Conservation (phyloP, 2,329 filamentous ascomycete genomes). For the Coniochaeta sp. region DNA sequence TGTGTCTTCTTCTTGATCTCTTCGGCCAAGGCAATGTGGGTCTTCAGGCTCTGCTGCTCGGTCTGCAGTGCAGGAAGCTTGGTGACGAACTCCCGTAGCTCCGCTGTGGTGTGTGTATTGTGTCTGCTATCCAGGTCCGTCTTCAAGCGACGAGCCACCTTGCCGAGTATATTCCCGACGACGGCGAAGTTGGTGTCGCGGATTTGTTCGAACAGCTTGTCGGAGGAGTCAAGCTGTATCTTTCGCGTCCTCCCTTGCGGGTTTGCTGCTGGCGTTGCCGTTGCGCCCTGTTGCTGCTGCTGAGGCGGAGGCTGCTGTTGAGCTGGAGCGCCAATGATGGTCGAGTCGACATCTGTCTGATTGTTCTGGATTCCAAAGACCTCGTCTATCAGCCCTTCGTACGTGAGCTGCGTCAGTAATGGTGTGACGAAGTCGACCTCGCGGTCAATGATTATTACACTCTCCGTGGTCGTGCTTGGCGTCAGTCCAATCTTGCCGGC, state of each 20-base stretch:
- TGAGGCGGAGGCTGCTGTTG: constrained; percentile 30
- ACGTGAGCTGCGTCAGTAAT: constrained; percentile 89
- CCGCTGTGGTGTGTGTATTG: constrained; percentile 77
- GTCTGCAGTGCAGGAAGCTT: constrained; percentile 88
- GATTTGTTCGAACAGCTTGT: constrained; percentile 80
- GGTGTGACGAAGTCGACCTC: constrained; percentile 91
- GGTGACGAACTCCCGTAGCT: constrained; percentile 91
- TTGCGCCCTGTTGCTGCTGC: constrained; percentile 44
- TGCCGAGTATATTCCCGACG: constrained; percentile 82
- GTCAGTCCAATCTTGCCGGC: constrained; percentile 60
- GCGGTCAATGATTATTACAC: constrained; percentile 88
- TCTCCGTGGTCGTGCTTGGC: constrained; percentile 83
- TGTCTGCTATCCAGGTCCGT: constrained; percentile 83
- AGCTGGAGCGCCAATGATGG: constrained; percentile 71
- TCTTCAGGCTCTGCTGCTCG: constrained; percentile 86
- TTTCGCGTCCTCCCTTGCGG: constrained; percentile 70
- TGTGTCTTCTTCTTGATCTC: constrained; percentile 92
- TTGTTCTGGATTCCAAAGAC: constrained; percentile 88
- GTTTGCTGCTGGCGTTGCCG: constrained; percentile 46
- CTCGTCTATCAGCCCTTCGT: constrained; percentile 93
- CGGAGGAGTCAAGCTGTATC: constrained; percentile 79
- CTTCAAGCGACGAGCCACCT: constrained; percentile 79
- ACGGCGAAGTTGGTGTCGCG: constrained; percentile 93
- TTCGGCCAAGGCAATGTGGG: constrained; percentile 87
- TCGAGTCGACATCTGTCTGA: constrained; percentile 86